phyloP scores from a whole-genome alignment of 208 protist species.

The Acanthamoeba divionensis region DNA sequence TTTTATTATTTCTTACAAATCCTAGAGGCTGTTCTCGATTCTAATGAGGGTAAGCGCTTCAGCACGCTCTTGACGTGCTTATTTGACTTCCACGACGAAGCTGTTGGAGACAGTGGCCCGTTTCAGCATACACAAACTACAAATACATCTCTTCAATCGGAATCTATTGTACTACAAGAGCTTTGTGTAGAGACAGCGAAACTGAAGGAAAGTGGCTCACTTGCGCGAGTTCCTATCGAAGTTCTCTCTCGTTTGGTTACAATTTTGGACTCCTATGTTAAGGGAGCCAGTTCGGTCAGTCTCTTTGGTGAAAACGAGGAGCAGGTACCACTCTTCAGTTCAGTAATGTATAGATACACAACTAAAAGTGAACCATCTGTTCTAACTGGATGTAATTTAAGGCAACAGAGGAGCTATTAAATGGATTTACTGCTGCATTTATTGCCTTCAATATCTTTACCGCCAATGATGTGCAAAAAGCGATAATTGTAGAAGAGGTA shows the following conservation, averaged over 20 bases:
- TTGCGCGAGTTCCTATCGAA: constrained; percentile 8
- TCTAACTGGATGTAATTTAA: background rate
- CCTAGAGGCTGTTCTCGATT: constrained; percentile 40
- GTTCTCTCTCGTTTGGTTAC: background rate
- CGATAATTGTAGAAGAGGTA: constrained; percentile 38
- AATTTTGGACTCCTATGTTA: constrained; percentile 27
- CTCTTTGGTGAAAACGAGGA: background rate
- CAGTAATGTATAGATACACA: too few species aligned
- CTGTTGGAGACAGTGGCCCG: background rate
- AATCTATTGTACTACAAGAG: background rate
- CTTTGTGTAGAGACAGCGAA: constrained; percentile 49
- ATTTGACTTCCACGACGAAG: constrained; percentile 14
- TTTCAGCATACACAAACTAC: background rate
- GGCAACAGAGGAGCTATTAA: background rate
- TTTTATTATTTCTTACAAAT: background rate
- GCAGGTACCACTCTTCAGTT: background rate
- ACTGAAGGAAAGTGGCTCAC: background rate
- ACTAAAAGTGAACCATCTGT: too few species aligned
- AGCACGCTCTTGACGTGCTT: background rate
- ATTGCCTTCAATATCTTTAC: constrained; percentile 9
- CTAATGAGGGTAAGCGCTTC: constrained; percentile 29
- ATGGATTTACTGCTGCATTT: constrained; percentile 7
- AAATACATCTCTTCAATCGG: background rate
- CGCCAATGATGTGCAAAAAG: background rate
- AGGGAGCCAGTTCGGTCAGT: background rate